These are phyloP conservation scores for Erythrophleum fordii DNA, from an alignment of 306 rosid genomes.

Conservation along the genomic window DNA sequence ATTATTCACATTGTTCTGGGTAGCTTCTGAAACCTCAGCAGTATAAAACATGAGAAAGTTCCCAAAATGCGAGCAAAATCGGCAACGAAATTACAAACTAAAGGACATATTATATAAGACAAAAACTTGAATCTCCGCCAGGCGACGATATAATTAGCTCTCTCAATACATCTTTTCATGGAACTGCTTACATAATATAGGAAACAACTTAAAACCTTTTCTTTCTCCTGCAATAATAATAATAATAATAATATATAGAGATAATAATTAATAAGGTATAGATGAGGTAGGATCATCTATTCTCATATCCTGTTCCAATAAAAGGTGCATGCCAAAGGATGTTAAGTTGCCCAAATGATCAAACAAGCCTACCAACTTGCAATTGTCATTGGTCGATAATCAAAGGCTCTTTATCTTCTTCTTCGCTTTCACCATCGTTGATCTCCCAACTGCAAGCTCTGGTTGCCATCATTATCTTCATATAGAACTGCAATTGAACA, in stretches of 20 bases:
- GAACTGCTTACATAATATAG: conserved; percentile 24
- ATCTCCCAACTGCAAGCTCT: conserved; percentile 26
- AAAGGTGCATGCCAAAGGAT: conserved; percentile 73
- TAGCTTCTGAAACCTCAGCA: conserved; percentile 18
- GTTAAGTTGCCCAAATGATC: conserved; percentile 73
- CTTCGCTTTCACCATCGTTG: conserved; percentile 39
- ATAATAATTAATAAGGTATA: too few relatives aligned
- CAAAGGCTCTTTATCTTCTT: conserved; percentile 11
- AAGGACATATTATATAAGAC: not conserved
- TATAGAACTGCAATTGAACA: not conserved
- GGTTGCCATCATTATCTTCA: conserved; percentile 34
- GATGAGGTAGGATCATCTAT: conserved; percentile 25
- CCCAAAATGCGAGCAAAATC: not conserved
- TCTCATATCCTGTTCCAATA: conserved; percentile 16
- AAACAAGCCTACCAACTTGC: conserved; percentile 46
- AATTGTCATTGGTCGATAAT: conserved; percentile 35
- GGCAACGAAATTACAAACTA: conserved; percentile 2
- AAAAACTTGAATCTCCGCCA: conserved; percentile 25
- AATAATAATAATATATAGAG: too few relatives aligned
- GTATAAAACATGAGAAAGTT: conserved; percentile 5
- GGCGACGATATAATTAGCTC: conserved; percentile 20
- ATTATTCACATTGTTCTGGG: conserved; percentile 31
- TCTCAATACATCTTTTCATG: conserved; percentile 12
- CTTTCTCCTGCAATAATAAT: conserved; percentile 22
- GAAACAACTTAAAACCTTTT: conserved; percentile 17